phyloP scores from a whole-genome alignment of 164 flowering plant genomes.

The Tinospora cordifolia region DNA sequence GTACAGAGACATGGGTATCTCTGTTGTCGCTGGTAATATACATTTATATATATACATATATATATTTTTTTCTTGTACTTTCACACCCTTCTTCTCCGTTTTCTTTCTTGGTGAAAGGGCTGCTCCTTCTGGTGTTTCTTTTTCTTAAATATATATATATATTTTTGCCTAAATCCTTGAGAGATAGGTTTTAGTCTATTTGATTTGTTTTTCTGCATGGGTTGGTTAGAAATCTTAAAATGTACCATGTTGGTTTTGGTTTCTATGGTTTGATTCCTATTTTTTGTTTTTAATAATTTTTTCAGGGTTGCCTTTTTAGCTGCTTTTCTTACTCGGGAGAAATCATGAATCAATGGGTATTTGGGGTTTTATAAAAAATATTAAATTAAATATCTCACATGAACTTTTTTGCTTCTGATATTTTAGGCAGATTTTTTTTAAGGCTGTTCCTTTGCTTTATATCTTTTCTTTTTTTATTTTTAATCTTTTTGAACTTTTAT shows the following conservation, averaged over 20 bases:
- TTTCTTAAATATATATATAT: no score
- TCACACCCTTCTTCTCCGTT: not conserved
- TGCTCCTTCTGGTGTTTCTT: no score
- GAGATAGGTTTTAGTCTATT: not conserved
- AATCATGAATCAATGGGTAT: not conserved
- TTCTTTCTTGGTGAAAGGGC: not conserved
- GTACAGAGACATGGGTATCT: slow-evolving; percentile 67
- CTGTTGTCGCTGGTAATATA: slow-evolving; percentile 88
- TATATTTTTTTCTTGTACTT: not conserved
- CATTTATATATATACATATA: no score
- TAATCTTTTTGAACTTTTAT: no score
- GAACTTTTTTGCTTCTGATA: not conserved
- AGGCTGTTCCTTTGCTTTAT: not conserved
- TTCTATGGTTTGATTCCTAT: not conserved
- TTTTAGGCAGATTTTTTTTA: not conserved
- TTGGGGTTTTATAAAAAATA: not conserved
- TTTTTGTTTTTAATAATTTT: not conserved
- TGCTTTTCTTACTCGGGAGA: not conserved
- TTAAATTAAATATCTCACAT: not conserved
- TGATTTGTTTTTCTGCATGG: not conserved
- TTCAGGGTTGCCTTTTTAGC: not conserved
- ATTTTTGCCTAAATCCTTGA: no score
- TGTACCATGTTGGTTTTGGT: slow-evolving; percentile 11
- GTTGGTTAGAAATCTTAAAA: slow-evolving; percentile 5
- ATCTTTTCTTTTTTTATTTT: no score